Evolutionary conservation across 2,329 filamentous ascomycete genomes (phyloP), one percentile per base, ranked within the genome.

Genomic region (Monilinia vaccinii-corymbosi): DNA sequence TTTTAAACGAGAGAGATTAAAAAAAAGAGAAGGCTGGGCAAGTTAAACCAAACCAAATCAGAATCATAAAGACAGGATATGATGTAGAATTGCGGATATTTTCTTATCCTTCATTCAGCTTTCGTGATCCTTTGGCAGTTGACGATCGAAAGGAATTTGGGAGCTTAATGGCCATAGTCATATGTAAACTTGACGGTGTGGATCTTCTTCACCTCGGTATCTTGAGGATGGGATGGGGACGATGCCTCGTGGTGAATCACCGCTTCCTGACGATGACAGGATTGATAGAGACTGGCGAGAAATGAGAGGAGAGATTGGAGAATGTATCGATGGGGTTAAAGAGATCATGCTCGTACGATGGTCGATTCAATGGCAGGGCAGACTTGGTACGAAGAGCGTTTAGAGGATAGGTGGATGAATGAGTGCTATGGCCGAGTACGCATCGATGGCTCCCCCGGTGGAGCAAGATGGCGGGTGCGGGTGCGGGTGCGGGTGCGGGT

Each of bases 281-380:
- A 23, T 42, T 11, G 18, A 11, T 53, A 11, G 18, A 28, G 16
- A 45, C 28, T 9, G 53, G 9, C 28, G 45, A 50, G 55, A 36
- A 4, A 45, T 45, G 7, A 62, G 53, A 57, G 55, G 18, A 38
- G 49, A 58, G 31, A 45, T 4, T 44, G 51, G 48, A 50, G 61
- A 60, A 64, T 47, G 40, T 50, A 56, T 58, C 47, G 47, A 56
- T 48, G 32, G 44, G 18, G 21, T 62, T 64, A 52, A 48, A 59
- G 61, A 64, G 46, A 57, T 60, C 63, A 68, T 68, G 62, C 62
- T 65, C 66, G 64, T 60, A 62, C 50, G 28, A 23, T 34, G 25
- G 14, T 25, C 38, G 14, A 38, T 31, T 64, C 59, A 66, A 63
- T 65, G 55, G 63, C 28, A n/a, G 32, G 28, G 63, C 28, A n/a